Conservation (phyloP, 768 basidiomycete species). For the Cystobasidium tubakii region DNA sequence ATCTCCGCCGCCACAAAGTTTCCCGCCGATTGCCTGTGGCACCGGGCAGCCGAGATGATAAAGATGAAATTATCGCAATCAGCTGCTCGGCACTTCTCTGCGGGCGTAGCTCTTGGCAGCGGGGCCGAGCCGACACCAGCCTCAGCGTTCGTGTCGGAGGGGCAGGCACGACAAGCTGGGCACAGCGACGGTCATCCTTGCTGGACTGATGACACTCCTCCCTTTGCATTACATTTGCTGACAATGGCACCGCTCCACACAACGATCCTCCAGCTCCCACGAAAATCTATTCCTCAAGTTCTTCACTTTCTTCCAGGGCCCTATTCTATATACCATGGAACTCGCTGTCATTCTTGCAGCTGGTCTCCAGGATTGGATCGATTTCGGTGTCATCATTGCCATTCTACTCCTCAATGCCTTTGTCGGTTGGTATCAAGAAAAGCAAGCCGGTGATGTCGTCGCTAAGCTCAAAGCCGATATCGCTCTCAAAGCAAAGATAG, state of each 20-base stretch:
- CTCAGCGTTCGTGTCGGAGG: too few relatives aligned
- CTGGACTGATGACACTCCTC: too few relatives aligned
- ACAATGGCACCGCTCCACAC: background rate
- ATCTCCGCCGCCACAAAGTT: background rate
- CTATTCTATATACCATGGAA: conserved; percentile 52
- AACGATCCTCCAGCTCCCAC: conserved; percentile 46
- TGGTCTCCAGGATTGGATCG: conserved; percentile 53
- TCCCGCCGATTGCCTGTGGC: background rate
- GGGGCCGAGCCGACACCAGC: too few relatives aligned
- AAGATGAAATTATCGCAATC: too few relatives aligned
- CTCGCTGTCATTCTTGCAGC: conserved; percentile 54
- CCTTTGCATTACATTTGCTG: too few relatives aligned
- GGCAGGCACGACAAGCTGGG: too few relatives aligned
- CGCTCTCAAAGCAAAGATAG: conserved; percentile 51
- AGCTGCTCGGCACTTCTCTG: too few relatives aligned
- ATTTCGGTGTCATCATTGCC: conserved; percentile 54
- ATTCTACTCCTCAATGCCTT: conserved; percentile 50
- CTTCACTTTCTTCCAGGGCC: conserved; percentile 52
- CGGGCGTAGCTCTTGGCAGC: too few relatives aligned
- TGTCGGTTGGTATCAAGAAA: conserved; percentile 56
- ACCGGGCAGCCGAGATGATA: too few relatives aligned
- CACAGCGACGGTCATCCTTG: too few relatives aligned
- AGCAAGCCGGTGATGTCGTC: conserved; percentile 56
- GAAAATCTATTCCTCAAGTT: conserved; percentile 55
- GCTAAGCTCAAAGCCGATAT: conserved; percentile 56